Evolutionary conservation across 208 protist species (phyloP).

Genomic region (Angomonas deanei): DNA sequence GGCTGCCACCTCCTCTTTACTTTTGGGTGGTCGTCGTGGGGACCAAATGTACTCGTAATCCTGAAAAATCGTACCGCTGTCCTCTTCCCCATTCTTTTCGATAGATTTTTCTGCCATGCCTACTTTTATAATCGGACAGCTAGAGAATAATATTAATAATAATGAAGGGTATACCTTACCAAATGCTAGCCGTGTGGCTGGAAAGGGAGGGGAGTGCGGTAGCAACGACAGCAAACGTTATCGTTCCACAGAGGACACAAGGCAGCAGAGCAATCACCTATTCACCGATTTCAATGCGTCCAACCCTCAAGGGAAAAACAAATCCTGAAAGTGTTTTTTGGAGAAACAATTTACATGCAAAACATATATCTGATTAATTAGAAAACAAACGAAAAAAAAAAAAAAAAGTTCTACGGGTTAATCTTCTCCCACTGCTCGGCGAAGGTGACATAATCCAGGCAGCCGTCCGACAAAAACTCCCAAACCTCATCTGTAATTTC

Average conservation of each 20-base stretch:
- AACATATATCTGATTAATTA: neutral
- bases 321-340: no score
- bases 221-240: neutral
- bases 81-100: no score
- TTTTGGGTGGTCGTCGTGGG: constrained; percentile 29
- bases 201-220: no score
- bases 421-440: constrained; percentile 39
- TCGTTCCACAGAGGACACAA: no score
- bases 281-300: no score
- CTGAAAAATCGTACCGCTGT: constrained; percentile 30
- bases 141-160: neutral
- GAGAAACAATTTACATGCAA: no score
- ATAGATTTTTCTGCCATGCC: neutral
- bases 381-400: neutral
- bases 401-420: constrained; percentile 19
- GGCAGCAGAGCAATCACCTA: no score
- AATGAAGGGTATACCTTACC: neutral
- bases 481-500: constrained; percentile 77
- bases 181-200: no score
- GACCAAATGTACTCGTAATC: constrained; percentile 57
- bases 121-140: neutral
- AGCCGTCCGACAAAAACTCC: constrained; percentile 78
- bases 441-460: constrained; percentile 78
- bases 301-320: no score
- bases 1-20: constrained; percentile 16